phyloP scores from a whole-genome alignment of 352 stramenopile genomes.

The Phytophthora tentaculata region DNA sequence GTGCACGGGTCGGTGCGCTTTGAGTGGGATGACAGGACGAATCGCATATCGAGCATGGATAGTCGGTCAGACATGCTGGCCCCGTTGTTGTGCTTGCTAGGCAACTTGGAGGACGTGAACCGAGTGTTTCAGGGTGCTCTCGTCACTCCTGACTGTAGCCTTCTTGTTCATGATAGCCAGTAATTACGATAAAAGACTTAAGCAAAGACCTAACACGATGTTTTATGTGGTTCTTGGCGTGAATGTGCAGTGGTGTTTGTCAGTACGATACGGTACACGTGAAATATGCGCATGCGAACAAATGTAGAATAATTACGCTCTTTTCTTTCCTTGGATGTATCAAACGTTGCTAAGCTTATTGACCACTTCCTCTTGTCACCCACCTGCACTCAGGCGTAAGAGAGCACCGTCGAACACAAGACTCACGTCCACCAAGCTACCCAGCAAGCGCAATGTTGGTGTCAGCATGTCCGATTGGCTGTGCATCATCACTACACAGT shows the following conservation, averaged over 20 bases:
- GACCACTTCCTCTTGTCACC: background rate
- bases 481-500: background rate
- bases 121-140: background rate
- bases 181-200: background rate
- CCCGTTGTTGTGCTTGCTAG: background rate
- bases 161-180: background rate
- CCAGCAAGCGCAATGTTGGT: background rate
- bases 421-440: background rate
- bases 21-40: background rate
- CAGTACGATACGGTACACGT: background rate
- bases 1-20: background rate
- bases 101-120: background rate
- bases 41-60: background rate
- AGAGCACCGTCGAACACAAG: conserved; percentile 6
- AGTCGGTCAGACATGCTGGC: background rate
- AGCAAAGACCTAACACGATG: background rate
- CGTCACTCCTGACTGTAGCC: background rate
- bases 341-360: background rate
- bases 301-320: background rate
- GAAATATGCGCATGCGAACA: background rate
- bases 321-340: no score
- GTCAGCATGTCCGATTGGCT: conserved; percentile 9
- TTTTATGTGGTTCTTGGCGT: no score
- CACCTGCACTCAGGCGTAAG: conserved; percentile 2
- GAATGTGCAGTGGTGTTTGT: no score